Evolutionary conservation across 495 filamentous ascomycete species (phyloP).

Genomic region (Pyronema omphalodes): DNA sequence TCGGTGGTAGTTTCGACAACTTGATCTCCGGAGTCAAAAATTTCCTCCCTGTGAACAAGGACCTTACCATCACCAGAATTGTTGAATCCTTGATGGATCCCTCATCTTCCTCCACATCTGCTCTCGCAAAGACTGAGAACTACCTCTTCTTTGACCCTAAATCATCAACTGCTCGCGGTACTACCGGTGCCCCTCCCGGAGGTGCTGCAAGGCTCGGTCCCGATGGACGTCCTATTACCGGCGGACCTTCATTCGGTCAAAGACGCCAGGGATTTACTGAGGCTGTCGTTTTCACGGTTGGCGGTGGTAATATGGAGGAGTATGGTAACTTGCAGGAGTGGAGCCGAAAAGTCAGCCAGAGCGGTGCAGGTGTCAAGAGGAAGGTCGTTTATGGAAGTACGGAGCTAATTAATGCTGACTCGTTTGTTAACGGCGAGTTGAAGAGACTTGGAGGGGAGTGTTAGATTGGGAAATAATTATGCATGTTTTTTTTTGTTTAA

Average conservation of each 20-base stretch:
- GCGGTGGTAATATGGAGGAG: conserved; percentile 96
- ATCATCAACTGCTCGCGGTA: conserved; percentile 77
- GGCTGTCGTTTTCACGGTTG: conserved; percentile 91
- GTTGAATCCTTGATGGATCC: conserved; percentile 98
- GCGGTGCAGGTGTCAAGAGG: conserved; percentile 37
- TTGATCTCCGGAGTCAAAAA: conserved; percentile 98
- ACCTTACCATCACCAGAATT: conserved; percentile 92
- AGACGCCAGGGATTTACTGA: conserved; percentile 85
- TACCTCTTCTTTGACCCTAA: conserved; percentile 98
- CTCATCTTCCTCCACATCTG: conserved; percentile 64
- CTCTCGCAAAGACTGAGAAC: conserved; percentile 89
- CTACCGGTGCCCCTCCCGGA: conserved; percentile 60
- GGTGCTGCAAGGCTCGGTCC: conserved; percentile 29
- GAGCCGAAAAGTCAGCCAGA: conserved; percentile 47
- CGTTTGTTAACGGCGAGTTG: conserved; percentile 69
- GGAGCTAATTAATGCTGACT: conserved; percentile 74
- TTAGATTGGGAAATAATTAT: conserved; percentile 5
- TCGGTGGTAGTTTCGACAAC: conserved; percentile 81
- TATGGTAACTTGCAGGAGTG: conserved; percentile 97
- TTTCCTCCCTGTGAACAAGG: conserved; percentile 85
- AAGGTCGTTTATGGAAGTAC: conserved; percentile 92
- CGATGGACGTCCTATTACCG: conserved; percentile 26
- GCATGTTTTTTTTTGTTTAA: not conserved
- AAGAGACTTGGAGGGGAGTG: conserved; percentile 57
- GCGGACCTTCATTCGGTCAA: conserved; percentile 80